A percentile compares a stretch with the other conserved stretches of the same genome.
These are phyloP conservation scores for Ceratorhiza oryzae-sativae DNA, from an alignment of 1,284 basidiomycete species.

Conservation along the genomic window DNA sequence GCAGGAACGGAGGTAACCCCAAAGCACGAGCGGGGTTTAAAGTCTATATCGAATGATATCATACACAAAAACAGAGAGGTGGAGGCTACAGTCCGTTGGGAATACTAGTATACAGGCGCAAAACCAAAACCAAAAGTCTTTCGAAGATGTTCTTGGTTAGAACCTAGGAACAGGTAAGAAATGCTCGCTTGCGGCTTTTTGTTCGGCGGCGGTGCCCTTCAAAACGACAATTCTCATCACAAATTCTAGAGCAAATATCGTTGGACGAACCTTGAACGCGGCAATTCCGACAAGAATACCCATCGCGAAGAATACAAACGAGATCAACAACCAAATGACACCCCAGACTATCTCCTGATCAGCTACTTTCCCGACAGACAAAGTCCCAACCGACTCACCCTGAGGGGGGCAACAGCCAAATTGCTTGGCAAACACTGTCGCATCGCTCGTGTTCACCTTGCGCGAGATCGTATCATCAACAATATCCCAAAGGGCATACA, in stretches of 20 bases:
- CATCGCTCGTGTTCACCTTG: constrained; percentile 93
- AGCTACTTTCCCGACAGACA: not conserved
- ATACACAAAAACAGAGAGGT: not conserved
- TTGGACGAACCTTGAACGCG: constrained; percentile 75
- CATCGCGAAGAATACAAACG: constrained; percentile 80
- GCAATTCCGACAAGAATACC: constrained; percentile 85
- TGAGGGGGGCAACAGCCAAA: constrained; percentile 67
- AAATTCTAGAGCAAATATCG: not conserved
- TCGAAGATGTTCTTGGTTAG: not conserved
- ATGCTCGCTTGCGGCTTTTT: constrained; percentile 31
- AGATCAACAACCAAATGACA: constrained; percentile 86
- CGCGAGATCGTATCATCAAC: constrained; percentile 87
- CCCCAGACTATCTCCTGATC: constrained; percentile 70
- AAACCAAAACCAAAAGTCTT: not conserved
- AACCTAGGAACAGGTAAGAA: constrained; percentile 38
- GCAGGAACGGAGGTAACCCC: too few relatives aligned
- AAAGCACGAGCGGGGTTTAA: too few relatives aligned
- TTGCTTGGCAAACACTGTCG: constrained; percentile 85
- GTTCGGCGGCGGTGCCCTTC: constrained; percentile 39
- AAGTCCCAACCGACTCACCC: constrained; percentile 65
- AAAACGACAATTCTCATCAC: constrained; percentile 18
- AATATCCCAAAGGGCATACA: constrained; percentile 89
- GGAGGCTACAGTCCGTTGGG: not conserved
- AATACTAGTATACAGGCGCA: not conserved
- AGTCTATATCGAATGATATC: not conserved